Base-by-base conservation (phyloP, 1,139 yeast species). In the Pichia sp. region DNA sequence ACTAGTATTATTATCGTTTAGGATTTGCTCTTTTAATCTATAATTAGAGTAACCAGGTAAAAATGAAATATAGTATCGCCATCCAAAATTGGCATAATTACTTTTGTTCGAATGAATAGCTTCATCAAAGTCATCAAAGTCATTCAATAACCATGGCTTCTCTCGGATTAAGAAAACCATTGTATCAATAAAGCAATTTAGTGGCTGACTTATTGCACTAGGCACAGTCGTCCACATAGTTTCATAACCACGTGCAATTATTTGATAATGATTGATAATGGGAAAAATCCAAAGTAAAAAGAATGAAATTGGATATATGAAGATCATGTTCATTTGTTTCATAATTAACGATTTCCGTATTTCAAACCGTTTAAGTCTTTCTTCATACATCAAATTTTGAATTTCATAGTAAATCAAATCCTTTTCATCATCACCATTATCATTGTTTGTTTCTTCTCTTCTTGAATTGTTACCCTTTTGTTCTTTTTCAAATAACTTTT, bases 301-400 rank as follows among this genome's bases (percentile, higher is more conserved):
- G 63, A 87, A 89, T 1, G 95, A 85, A 39, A 84, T 69, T 1
- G 97, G 97, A 63, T 89, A 89, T 39, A 89, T 73, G 64, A 89
- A 87, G 44, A 89, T 83, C 20, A 85, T 74, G 56, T 81, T 81
- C 76, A 87, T 80, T 65, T 88, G 96, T 51, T 82, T 81, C 59
- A 83, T 81, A 49, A 89, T 85, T 56, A 79, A 74, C 36, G 73
- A 66, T 55, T 87, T 81, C 29, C 92, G 72, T 49, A 71, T 67
- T 53, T 80, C 74, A 67, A 84, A 83, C 53, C 72, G 74, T 42
- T 72, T 72, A 64, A 82, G 71, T 51, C 81, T 78, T 47, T 82
- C 84, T 36, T 73, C 70, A 53, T 82, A 87, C 48, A 85, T 69
- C 53, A 59, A 60, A 51, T 63, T 63, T 58, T 64, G 74, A 42